These are phyloP conservation scores for Penicillium manginii DNA, from an alignment of 495 filamentous ascomycete species.

Conservation along the genomic window DNA sequence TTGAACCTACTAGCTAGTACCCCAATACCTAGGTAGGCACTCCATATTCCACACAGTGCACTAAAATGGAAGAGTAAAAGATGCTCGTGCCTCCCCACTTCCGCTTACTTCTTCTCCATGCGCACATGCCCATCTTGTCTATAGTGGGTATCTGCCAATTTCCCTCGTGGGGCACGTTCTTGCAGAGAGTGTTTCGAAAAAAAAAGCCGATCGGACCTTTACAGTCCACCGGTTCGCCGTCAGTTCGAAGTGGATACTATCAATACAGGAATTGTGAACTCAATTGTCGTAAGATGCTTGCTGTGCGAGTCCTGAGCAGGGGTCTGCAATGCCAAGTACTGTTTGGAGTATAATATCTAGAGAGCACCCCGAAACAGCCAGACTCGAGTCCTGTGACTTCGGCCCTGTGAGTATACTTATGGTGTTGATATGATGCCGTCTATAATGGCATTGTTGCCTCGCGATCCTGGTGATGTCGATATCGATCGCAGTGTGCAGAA, in stretches of 20 bases:
- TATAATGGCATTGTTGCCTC: background rate
- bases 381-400: background rate
- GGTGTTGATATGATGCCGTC: slow-evolving; percentile 1
- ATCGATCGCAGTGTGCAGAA: slow-evolving; percentile 27
- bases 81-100: background rate
- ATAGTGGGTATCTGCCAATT: slow-evolving; percentile 2
- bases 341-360: background rate
- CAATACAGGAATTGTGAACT: background rate
- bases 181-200: background rate
- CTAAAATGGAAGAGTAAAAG: background rate
- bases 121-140: background rate
- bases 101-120: background rate
- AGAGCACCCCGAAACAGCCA: background rate
- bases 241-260: background rate
- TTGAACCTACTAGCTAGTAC: no score
- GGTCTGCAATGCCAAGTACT: background rate
- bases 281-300: background rate
- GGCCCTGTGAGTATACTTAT: background rate
- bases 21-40: no score
- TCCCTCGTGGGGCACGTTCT: background rate
- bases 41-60: background rate
- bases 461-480: background rate
- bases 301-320: background rate
- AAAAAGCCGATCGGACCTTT: background rate
- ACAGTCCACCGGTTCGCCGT: slow-evolving; percentile 1